Evolutionary conservation across 352 stramenopile species (phyloP), one percentile per base, ranked within the genome.

Genomic region (Aphanomyces cochlioides): DNA sequence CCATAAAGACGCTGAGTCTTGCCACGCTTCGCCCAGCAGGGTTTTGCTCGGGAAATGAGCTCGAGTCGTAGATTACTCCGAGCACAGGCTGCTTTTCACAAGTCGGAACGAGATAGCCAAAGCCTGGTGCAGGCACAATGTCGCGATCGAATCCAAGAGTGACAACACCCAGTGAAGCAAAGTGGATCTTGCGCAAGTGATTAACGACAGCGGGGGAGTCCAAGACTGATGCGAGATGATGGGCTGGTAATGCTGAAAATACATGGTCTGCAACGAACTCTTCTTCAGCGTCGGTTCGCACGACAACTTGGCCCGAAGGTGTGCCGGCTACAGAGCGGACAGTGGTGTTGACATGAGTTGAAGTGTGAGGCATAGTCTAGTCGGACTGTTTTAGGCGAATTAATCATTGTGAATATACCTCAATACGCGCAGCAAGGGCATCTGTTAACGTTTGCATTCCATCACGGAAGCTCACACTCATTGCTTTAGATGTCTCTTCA

Each of bases 31-130:
- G 38, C 0, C 28, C 47, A 17, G 65, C 68, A 12, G 76, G 45
- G 64, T 94, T 92, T 74, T 96, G 89, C n/a, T 79, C 77, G 0
- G 89, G 89, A 65, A 96, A 96, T 36, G 88, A 87, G 67, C 92
- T 91, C 53, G 86, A 95, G 81, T 96, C 89, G 73, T 90, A 96
- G 19, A 96, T 86, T 56, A 91, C 84, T 6, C 87, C 89, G 10
- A 95, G 79, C 34, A 95, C 77, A 34, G 80, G 79, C 66, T 95
- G 76, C 39, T 80, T 79, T 69, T 95, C 85, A 17, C 74, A 79
- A 13, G 77, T 85, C 4, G 89, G 89, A 17, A 96, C 79, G 50
- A 96, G 79, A 57, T 96, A 93, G 17, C 89, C 89, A 66, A 96
- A 96, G 43, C 89, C 89, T n/a, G 86, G 78, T 8, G 70, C 85